phyloP scores from a whole-genome alignment of 768 basidiomycete species.

The Serpula lacrymans region DNA sequence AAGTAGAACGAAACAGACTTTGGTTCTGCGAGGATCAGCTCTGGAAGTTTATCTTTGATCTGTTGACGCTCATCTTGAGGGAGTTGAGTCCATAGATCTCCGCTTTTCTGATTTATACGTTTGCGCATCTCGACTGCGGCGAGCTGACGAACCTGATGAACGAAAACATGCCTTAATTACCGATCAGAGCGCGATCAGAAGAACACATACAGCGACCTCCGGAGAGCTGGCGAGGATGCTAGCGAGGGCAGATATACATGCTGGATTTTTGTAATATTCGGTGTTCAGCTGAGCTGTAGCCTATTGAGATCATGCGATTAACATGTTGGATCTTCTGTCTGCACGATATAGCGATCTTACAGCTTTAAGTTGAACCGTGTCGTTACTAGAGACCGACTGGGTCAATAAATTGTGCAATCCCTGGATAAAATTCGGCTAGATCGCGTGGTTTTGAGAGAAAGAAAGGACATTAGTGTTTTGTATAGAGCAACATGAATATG shows the following conservation, averaged over 20 bases:
- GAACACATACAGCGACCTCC: conserved; percentile 69
- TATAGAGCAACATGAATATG: no score
- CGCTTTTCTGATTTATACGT: conserved; percentile 77
- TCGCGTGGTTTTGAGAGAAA: no score
- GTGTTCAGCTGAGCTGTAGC: conserved; percentile 89
- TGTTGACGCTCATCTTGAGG: conserved; percentile 65
- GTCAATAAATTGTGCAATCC: conserved; percentile 81
- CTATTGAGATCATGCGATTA: conserved; percentile 37
- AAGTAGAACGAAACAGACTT: conserved; percentile 47
- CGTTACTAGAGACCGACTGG: conserved; percentile 75
- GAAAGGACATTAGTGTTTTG: no score
- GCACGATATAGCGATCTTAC: conserved; percentile 48
- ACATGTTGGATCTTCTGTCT: conserved; percentile 14
- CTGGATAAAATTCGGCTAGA: conserved; percentile 70
- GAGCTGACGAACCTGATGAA: conserved; percentile 83
- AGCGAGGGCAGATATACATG: conserved; percentile 88
- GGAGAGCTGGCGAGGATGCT: conserved; percentile 82
- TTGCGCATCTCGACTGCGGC: conserved; percentile 97
- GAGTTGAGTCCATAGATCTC: conserved; percentile 77
- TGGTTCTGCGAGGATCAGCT: conserved; percentile 72
- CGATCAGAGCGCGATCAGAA: conserved; percentile 7
- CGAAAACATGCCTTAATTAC: conserved; percentile 6
- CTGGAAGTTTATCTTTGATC: conserved; percentile 82
- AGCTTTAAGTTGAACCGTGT: conserved; percentile 85
- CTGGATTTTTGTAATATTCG: conserved; percentile 88